These are phyloP conservation scores for Tolypocladium paradoxum DNA, from an alignment of 2,329 filamentous ascomycete species.

Conservation along the genomic window DNA sequence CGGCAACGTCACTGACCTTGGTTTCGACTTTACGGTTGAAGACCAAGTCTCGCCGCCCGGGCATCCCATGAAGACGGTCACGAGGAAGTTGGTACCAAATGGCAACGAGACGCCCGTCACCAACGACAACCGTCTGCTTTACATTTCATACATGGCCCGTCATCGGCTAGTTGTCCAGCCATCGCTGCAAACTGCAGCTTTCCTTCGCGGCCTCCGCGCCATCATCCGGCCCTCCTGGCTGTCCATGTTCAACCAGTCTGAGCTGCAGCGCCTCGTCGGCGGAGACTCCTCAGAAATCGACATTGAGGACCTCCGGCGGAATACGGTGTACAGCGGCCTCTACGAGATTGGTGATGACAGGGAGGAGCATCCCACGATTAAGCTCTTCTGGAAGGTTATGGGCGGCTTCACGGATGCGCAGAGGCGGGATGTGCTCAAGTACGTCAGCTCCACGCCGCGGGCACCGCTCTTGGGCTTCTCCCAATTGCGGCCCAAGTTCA, in stretches of 20 bases:
- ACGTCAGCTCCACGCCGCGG: conserved; percentile 86
- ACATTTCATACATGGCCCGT: conserved; percentile 82
- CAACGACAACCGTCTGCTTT: conserved; percentile 86
- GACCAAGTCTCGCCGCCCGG: conserved; percentile 47
- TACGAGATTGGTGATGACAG: conserved; percentile 86
- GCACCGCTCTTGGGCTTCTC: conserved; percentile 84
- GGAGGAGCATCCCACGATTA: conserved; percentile 72
- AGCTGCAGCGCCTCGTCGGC: conserved; percentile 86
- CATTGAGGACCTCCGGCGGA: conserved; percentile 69
- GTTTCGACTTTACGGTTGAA: conserved; percentile 80
- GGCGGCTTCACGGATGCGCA: conserved; percentile 63
- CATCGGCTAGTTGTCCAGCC: conserved; percentile 79
- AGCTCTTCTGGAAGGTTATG: conserved; percentile 90
- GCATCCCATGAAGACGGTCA: conserved; percentile 48
- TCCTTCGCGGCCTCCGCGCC: conserved; percentile 71
- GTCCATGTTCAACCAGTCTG: conserved; percentile 95
- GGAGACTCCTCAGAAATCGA: conserved; percentile 81
- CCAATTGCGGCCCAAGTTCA: conserved; percentile 76
- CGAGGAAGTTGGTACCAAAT: conserved; percentile 63
- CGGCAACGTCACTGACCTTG: conserved; percentile 60
- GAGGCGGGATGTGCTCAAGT: conserved; percentile 79
- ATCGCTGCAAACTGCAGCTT: conserved; percentile 71
- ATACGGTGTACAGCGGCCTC: conserved; percentile 80
- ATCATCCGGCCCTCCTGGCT: conserved; percentile 92
- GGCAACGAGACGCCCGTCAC: conserved; percentile 73